phyloP scores from a whole-genome alignment of 2,329 filamentous ascomycete genomes.

The Neofusicoccum parvum region DNA sequence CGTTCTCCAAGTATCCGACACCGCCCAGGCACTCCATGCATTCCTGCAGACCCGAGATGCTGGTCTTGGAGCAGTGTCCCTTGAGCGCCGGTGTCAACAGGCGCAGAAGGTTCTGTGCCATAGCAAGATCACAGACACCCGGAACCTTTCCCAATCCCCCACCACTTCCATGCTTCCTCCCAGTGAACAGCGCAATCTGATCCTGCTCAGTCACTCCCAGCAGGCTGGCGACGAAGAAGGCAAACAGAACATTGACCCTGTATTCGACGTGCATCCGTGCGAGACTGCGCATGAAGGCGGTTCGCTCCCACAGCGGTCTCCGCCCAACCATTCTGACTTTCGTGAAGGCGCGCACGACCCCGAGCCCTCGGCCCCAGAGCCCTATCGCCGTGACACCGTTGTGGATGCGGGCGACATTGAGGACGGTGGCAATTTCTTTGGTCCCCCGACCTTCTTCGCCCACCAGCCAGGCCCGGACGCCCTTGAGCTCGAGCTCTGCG shows the following conservation, averaged over 20 bases:
- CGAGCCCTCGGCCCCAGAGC: conserved; percentile 59
- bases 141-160: not conserved
- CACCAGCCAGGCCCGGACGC: conserved; percentile 55
- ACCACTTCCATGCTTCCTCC: conserved; percentile 28
- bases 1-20: conserved; percentile 66
- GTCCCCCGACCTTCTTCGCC: conserved; percentile 68
- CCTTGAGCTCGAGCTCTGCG: conserved; percentile 65
- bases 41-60: conserved; percentile 54
- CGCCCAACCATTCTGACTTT: conserved; percentile 56
- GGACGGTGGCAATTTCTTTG: conserved; percentile 66
- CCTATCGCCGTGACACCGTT: conserved; percentile 57
- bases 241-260: conserved; percentile 58
- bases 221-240: conserved; percentile 56
- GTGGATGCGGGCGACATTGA: conserved; percentile 68
- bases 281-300: conserved; percentile 61
- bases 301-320: conserved; percentile 52
- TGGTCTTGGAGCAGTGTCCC: conserved; percentile 57
- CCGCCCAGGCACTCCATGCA: conserved; percentile 69
- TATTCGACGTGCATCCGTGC: conserved; percentile 60
- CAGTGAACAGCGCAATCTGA: too few species aligned
- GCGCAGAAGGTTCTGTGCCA: conserved; percentile 51
- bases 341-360: conserved; percentile 60
- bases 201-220: conserved; percentile 58
- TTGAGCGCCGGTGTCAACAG: conserved; percentile 64
- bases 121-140: conserved; percentile 24